Base-by-base conservation (phyloP, 2,329 filamentous ascomycete species). In the Chrysoporthe puriensis region DNA sequence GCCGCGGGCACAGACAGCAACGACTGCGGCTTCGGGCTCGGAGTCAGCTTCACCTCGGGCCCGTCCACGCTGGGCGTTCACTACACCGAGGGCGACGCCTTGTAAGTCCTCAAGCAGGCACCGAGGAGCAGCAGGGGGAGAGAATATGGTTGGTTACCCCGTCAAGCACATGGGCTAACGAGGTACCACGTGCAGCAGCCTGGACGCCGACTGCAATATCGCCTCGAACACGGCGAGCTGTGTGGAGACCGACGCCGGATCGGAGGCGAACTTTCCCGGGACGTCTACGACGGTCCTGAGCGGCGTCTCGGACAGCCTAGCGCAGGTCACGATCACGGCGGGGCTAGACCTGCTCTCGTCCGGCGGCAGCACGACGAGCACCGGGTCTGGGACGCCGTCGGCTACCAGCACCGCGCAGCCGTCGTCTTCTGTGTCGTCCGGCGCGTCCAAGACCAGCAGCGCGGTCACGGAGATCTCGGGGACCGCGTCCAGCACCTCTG, bases 21-120 rank as follows among this genome's bases (percentile, higher is more conserved):
- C n/a, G 68, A 69, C 52, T 69, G 68, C 32, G 68, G 68, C 59
- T 60, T 70, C 40, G 68, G 68, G 11, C 44, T 18, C 6, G 68
- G 68, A 1, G 34, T 66, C 26, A 68, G 52, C 21, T 57, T 65
- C n/a, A 64, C 67, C 32, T 21, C 59, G 16, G 59, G 68, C 13
- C 40, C 54, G 4, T 63, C 68, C 14, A 62, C 63, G n/a, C 14
- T 66, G 36, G 68, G 6, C 13, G 7, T 61, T 0, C 68, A 70
- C 46, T 11, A 48, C 62, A 70, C 68, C 14, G 66, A 67, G 18
- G 8, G 1, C 14, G 64, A 42, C 43, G 61, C 48, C 2, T 46
- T 64, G 67, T 69, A 43, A 57, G 67, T 66, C 4, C 8, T 2
- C 46, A 60, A 7, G 14, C 7, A 21, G 13, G 9, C 13, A 21